A percentile compares a stretch with the other conserved stretches of the same genome.
These are phyloP conservation scores for Arthrobotrys sphaeroides DNA, from an alignment of 2,329 filamentous ascomycete genomes.

Conservation along the genomic window DNA sequence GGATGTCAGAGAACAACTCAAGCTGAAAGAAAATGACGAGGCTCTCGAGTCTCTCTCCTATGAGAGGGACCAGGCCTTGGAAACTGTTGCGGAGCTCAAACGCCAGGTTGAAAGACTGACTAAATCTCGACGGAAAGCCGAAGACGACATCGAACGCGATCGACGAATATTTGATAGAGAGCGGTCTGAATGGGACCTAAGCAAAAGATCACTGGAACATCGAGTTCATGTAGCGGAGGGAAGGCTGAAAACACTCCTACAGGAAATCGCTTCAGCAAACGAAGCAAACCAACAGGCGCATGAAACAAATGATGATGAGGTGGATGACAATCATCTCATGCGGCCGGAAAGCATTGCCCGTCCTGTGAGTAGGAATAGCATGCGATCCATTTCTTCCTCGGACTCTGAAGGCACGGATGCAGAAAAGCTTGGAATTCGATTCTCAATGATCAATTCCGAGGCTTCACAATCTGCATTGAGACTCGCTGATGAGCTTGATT, in stretches of 20 bases:
- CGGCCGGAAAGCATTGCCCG: conserved; percentile 55
- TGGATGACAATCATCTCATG: conserved; percentile 50
- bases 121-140: conserved; percentile 79
- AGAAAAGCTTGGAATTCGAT: conserved; percentile 71
- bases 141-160: conserved; percentile 81
- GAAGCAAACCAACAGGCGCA: conserved; percentile 55
- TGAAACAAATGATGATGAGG: conserved; percentile 58
- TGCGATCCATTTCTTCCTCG: conserved; percentile 47
- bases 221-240: conserved; percentile 90
- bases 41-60: conserved; percentile 83
- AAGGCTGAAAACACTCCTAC: conserved; percentile 81
- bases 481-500: conserved; percentile 88
- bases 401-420: conserved; percentile 63
- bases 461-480: conserved; percentile 73
- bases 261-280: conserved; percentile 75
- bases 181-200: conserved; percentile 83
- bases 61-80: conserved; percentile 85
- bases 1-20: conserved; percentile 82
- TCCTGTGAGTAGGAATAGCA: conserved; percentile 51
- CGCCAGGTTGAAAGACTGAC: conserved; percentile 80
- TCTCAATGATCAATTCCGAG: conserved; percentile 73
- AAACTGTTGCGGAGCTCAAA: conserved; percentile 75
- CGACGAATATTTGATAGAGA: conserved; percentile 85
- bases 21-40: conserved; percentile 86
- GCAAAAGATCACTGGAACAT: conserved; percentile 81